phyloP scores from a whole-genome alignment of 2,329 filamentous ascomycete species.

The Ceratocystiopsis minuta region DNA sequence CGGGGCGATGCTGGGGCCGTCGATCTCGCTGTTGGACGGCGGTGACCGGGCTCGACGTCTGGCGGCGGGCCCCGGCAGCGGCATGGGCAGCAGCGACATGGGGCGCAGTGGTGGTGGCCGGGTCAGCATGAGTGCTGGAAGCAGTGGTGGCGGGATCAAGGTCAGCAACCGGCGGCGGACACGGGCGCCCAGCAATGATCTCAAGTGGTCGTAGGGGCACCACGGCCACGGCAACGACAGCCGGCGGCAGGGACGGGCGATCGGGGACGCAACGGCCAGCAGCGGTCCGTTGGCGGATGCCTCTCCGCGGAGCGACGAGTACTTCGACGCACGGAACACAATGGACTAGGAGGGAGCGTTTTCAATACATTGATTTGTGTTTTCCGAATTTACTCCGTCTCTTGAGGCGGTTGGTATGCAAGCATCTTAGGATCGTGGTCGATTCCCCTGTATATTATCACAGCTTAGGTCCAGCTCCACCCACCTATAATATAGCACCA shows the following conservation, averaged over 20 bases:
- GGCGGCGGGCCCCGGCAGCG: slow-evolving; percentile 5
- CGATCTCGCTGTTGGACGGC: background rate
- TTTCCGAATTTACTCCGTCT: too few relatives aligned
- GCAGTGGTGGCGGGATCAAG: slow-evolving; percentile 3
- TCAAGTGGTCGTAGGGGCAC: slow-evolving; percentile 9
- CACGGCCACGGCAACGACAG: slow-evolving; percentile 1
- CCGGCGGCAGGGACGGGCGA: background rate
- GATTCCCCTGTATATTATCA: too few relatives aligned
- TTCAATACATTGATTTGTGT: too few relatives aligned
- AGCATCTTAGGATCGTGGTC: too few relatives aligned
- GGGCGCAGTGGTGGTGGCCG: background rate
- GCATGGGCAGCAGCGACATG: background rate
- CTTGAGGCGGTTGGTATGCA: too few relatives aligned
- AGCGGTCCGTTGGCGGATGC: background rate
- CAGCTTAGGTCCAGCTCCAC: too few relatives aligned
- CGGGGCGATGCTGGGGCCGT: background rate
- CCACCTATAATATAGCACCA: too few relatives aligned
- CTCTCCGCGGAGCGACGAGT: too few relatives aligned
- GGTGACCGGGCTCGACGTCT: slow-evolving; percentile 3
- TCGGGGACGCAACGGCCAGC: background rate
- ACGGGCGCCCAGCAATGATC: slow-evolving; percentile 7
- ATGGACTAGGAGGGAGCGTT: background rate
- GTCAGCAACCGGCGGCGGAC: slow-evolving; percentile 5
- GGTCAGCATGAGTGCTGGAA: background rate
- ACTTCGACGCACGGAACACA: background rate